phyloP scores from a whole-genome alignment of 2,329 filamentous ascomycete genomes.

The Colletotrichum sp. region DNA sequence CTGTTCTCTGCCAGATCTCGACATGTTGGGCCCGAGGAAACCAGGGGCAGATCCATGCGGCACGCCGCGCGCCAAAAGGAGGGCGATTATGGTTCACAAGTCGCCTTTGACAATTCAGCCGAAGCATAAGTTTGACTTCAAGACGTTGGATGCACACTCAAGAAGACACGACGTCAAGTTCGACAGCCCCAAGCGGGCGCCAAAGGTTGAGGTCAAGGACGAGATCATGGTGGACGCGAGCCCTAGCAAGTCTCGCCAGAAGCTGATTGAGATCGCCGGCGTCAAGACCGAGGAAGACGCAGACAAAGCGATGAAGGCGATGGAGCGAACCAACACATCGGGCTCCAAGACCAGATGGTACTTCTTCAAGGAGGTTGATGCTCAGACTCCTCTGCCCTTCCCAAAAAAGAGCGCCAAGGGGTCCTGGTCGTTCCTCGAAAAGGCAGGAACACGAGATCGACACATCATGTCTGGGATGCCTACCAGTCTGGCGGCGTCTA shows the following conservation, averaged over 20 bases:
- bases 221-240: constrained; percentile 22
- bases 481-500: constrained; percentile 47
- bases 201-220: constrained; percentile 36
- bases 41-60: constrained; percentile 29
- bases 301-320: constrained; percentile 50
- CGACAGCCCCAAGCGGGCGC: constrained; percentile 54
- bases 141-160: constrained; percentile 64
- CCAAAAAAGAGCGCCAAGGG: constrained; percentile 41
- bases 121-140: constrained; percentile 69
- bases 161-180: constrained; percentile 63
- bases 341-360: constrained; percentile 46
- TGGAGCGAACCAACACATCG: constrained; percentile 51
- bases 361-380: constrained; percentile 50
- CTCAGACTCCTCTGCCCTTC: constrained; percentile 33
- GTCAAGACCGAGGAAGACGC: constrained; percentile 45
- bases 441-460: constrained; percentile 57
- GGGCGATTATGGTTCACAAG: constrained; percentile 40
- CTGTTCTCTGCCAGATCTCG: constrained; percentile 61
- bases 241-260: constrained; percentile 17
- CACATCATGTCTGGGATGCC: constrained; percentile 68
- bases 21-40: constrained; percentile 10
- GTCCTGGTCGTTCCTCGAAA: constrained; percentile 53
- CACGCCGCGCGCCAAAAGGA: constrained; percentile 55
- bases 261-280: constrained; percentile 21
- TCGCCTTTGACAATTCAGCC: constrained; percentile 57